These are phyloP conservation scores for Debaryomyces coudertii DNA, from an alignment of 1,139 yeast genomes.

Conservation along the genomic window DNA sequence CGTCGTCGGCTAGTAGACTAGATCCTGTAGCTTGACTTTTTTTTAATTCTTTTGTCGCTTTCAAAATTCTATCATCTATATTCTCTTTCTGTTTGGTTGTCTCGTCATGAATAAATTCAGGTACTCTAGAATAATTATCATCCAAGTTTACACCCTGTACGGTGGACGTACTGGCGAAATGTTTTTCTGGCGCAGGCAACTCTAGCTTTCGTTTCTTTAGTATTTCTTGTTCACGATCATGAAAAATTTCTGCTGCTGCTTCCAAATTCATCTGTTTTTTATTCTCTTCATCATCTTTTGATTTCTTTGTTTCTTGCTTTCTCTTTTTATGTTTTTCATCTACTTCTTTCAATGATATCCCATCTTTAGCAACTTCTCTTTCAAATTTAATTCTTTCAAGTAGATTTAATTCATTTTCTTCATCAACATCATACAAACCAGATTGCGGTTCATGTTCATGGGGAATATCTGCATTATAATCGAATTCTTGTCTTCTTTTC, in stretches of 20 bases:
- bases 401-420: slow-evolving; percentile 53
- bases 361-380: slow-evolving; percentile 47
- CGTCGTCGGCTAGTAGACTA: slow-evolving; percentile 17
- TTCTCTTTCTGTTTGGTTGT: neutral
- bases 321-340: slow-evolving; percentile 38
- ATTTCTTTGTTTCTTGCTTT: slow-evolving; percentile 28
- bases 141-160: no score
- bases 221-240: slow-evolving; percentile 37
- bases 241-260: slow-evolving; percentile 40
- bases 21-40: slow-evolving; percentile 21
- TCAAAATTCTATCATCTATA: slow-evolving; percentile 34
- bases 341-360: slow-evolving; percentile 47
- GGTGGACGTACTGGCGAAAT: neutral
- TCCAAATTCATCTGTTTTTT: slow-evolving; percentile 25
- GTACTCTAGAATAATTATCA: neutral
- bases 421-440: slow-evolving; percentile 70
- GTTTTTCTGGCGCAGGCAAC: slow-evolving; percentile 50
- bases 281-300: slow-evolving; percentile 21
- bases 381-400: slow-evolving; percentile 48
- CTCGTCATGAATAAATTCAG: neutral
- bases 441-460: slow-evolving; percentile 72
- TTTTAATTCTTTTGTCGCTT: slow-evolving; percentile 28
- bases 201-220: slow-evolving; percentile 57
- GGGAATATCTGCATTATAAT: slow-evolving; percentile 82
- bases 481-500: slow-evolving; percentile 60